Evolutionary conservation across 2,329 filamentous ascomycete genomes (phyloP), one percentile per base, ranked within the genome.

Genomic region (Aspergillus ruber): DNA sequence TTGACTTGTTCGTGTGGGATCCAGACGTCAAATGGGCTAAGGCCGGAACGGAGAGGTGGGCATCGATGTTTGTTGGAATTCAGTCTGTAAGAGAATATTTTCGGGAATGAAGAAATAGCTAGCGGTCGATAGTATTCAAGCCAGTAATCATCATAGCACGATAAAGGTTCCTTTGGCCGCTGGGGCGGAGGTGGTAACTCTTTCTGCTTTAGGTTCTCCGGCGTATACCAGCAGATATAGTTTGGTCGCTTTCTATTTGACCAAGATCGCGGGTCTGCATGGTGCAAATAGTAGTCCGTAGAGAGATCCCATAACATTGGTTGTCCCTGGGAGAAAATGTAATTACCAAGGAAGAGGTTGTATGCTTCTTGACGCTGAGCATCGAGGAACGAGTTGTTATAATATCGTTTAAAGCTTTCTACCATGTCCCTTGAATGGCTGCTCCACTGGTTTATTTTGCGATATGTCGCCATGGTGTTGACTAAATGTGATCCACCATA

Each of bases 401-500:
- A 98, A 67, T 97, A 98, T 23, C 93, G 82, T 68, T 97, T 98
- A 75, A 98, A 96, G 66, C 89, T 95, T 71, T 98, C 93, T 18
- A 98, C 90, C 91, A 98, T 97, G 67, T 98, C 93, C 56, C 93
- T 81, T 2, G 91, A 96, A 66, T 95, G 90, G 59, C 89, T 95
- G 20, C 90, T 95, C 93, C 93, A 98, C 66, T 97, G 91, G 57
- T 97, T 97, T 66, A 96, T 95, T 70, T 97, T 97, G 48, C 93
- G 86, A 67, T 98, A 98, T 4, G 93, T 98, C 56, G 95, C 90
- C 90, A 98, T 97, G 0, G 93, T 98, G 65, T 98, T 98, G 59
- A 98, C 93, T 0, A 98, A 79, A 67, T 98, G 93, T 2, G 90
- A 97, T 8, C 93, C 93, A 48, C 93, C 93, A 59, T 98, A 98